phyloP scores from a whole-genome alignment of 2,329 filamentous ascomycete species.

The Teratosphaeria destructans region DNA sequence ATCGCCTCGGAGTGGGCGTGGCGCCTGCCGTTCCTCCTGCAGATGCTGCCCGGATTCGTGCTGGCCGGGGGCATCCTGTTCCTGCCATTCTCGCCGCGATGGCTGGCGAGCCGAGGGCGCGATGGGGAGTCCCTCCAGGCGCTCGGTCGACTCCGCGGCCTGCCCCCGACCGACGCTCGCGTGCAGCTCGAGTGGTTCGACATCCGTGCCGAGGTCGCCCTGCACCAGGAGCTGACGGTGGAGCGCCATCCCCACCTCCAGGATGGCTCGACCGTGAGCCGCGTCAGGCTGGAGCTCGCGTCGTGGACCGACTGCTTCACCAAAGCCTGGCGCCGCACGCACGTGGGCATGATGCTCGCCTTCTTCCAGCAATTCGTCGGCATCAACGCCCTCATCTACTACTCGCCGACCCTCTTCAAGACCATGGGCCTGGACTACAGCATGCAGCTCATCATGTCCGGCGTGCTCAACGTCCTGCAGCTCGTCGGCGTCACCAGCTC shows the following conservation, averaged over 20 bases:
- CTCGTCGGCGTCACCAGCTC: constrained; percentile 31
- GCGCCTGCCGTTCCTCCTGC: constrained; percentile 38
- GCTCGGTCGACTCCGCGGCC: constrained; percentile 21
- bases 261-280: constrained; percentile 13
- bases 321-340: constrained; percentile 36
- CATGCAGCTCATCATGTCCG: constrained; percentile 32
- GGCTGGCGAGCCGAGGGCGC: constrained; percentile 22
- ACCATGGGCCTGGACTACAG: constrained; percentile 28
- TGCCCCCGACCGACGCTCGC: constrained; percentile 39
- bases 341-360: constrained; percentile 43
- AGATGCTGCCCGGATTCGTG: constrained; percentile 29
- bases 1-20: constrained; percentile 38
- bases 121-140: constrained; percentile 22
- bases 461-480: constrained; percentile 34
- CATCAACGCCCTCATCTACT: constrained; percentile 40
- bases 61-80: constrained; percentile 24
- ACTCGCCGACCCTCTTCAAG: constrained; percentile 35
- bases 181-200: constrained; percentile 44
- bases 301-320: constrained; percentile 41
- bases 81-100: constrained; percentile 26
- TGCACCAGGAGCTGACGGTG: constrained; percentile 36
- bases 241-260: constrained; percentile 28
- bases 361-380: constrained; percentile 45
- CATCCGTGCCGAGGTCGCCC: constrained; percentile 44
- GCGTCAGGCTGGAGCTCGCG: constrained; percentile 34